phyloP scores from a whole-genome alignment of 768 basidiomycete genomes.

The Tremella mesenterica region DNA sequence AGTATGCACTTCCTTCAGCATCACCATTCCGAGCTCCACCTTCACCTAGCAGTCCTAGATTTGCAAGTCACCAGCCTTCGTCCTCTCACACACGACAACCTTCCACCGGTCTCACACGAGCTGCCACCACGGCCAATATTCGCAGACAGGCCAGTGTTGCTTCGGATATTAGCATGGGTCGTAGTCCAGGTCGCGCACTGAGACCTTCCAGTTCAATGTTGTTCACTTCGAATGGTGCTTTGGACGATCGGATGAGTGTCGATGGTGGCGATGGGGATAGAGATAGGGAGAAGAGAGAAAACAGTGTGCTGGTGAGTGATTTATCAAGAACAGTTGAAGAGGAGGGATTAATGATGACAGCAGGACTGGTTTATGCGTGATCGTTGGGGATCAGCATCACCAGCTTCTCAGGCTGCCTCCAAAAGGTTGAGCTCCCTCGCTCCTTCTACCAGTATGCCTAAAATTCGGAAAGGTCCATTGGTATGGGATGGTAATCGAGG shows the following conservation, averaged over 20 bases:
- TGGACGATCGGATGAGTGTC: conserved; percentile 28
- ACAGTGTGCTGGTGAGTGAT: conserved; percentile 25
- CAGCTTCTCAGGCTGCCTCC: conserved; percentile 19
- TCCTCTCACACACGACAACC: not conserved
- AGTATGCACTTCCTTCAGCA: conserved; percentile 22
- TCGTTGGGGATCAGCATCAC: conserved; percentile 27
- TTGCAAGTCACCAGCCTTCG: conserved; percentile 7
- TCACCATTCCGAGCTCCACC: conserved; percentile 30
- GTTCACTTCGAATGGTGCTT: conserved; percentile 11
- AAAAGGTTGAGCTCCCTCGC: conserved; percentile 17
- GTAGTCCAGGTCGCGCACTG: conserved; percentile 1
- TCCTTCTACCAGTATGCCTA: conserved; percentile 15
- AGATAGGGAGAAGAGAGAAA: conserved; percentile 11
- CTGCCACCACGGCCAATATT: conserved; percentile 26
- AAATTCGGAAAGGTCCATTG: conserved; percentile 33
- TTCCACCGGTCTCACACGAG: conserved; percentile 17
- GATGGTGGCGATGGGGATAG: conserved; percentile 14
- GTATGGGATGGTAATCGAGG: conserved; percentile 36
- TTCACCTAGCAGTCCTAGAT: conserved; percentile 15
- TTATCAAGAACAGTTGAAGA: not conserved
- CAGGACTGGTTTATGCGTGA: conserved; percentile 40
- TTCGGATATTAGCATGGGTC: conserved; percentile 27
- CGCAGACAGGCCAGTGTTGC: conserved; percentile 12
- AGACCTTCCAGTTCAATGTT: conserved; percentile 19
- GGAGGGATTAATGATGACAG: conserved; percentile 2